Conservation (phyloP, 148 eudicot species). For the Nepenthes mirabilis region DNA sequence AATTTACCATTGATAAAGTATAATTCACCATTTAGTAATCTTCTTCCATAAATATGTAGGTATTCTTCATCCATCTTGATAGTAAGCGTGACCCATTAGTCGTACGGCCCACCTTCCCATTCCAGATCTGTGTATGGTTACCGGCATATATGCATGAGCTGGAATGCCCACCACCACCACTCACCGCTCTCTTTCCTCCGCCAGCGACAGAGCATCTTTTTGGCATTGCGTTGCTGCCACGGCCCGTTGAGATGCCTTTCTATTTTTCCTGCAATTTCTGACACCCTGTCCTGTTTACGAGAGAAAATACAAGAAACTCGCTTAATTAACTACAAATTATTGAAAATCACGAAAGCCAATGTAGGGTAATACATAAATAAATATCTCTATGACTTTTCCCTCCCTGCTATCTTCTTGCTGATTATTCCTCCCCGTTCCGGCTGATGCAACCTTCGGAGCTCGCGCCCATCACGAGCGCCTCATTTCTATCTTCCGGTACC, state of each 20-base stretch:
- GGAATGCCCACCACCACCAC: no score
- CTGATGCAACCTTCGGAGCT: conserved; percentile 8
- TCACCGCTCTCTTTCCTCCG: no score
- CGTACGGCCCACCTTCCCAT: no score
- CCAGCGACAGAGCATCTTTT: conserved; percentile 5
- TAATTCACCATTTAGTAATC: no score
- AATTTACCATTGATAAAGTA: no score
- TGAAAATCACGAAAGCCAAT: background rate
- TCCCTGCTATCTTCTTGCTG: background rate
- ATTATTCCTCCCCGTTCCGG: conserved; percentile 3
- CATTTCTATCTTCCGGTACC: background rate
- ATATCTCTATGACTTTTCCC: no score
- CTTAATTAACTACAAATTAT: background rate
- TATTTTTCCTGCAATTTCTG: background rate
- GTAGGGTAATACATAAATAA: no score
- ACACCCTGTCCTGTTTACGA: background rate
- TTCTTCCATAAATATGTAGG: no score
- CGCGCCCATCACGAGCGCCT: conserved; percentile 8
- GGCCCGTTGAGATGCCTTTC: background rate
- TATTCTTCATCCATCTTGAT: no score
- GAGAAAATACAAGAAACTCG: background rate
- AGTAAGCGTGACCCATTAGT: no score
- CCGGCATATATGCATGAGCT: no score
- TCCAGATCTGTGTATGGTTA: no score
- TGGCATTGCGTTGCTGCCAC: conserved; percentile 13